Conservation (phyloP, 441 rosid species). For the Adansonia grandidieri region DNA sequence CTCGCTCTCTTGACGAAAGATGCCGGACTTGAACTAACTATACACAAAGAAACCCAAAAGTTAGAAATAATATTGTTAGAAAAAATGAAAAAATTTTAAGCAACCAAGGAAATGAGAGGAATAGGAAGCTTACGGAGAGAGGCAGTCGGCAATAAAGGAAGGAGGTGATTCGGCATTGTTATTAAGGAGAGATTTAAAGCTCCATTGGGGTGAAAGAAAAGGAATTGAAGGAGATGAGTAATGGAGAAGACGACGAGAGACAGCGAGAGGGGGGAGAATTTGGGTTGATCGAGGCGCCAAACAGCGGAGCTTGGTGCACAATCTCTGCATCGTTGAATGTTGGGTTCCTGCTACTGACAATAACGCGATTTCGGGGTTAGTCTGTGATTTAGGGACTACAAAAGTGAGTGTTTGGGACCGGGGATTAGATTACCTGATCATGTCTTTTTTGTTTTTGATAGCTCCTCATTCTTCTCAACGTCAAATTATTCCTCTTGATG, state of each 20-base stretch:
- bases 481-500: no score
- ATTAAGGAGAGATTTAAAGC: constrained; percentile 35
- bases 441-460: no score
- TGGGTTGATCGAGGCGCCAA: constrained; percentile 46
- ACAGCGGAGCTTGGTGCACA: constrained; percentile 65
- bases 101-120: not conserved
- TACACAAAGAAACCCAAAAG: not conserved
- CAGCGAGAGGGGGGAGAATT: constrained; percentile 26
- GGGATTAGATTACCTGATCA: not conserved
- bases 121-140: constrained; percentile 45
- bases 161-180: constrained; percentile 23
- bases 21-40: constrained; percentile 75
- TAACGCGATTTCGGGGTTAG: not conserved
- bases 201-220: constrained; percentile 40
- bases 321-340: constrained; percentile 59
- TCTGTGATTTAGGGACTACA: constrained; percentile 13
- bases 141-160: constrained; percentile 37
- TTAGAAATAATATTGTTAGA: not conserved
- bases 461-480: no score
- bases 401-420: not conserved
- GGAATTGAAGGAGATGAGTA: constrained; percentile 41
- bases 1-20: constrained; percentile 79
- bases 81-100: not conserved
- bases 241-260: constrained; percentile 50
- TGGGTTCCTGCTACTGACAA: not conserved